Base-by-base conservation (phyloP, 192 early-diverging fungal genomes). In the Umbelopsis isabellina region DNA sequence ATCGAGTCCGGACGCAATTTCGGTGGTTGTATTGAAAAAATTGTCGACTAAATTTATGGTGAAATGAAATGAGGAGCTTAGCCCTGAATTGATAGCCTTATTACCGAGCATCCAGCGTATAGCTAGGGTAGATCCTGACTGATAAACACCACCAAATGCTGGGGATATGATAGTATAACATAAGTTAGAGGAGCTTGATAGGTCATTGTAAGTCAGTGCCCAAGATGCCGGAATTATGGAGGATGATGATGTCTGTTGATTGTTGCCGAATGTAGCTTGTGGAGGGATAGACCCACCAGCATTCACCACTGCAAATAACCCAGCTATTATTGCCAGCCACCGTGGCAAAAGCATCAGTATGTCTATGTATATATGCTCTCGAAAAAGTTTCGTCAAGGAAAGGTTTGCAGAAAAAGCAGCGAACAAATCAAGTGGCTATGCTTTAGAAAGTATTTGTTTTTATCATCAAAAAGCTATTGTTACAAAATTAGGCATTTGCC, bases 401-500 rank as follows among this genome's bases (percentile, higher is more conserved):
- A 25, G 33, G 30, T n/a, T 30, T 7, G 18, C 12, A 25, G 55
- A 35, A 61, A 61, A 61, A 35, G 12, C 25, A 21, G 6, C 13
- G 13, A 48, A 16, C 46, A 5, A 21, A 49, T 13, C 4, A 13
- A 35, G 55, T 61, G 55, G 55, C 55, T 25, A 66, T 41, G 41
- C 30, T 49, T 67, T 52, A 67, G 11, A 67, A 52, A 50, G 41
- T 25, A 7, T 27, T 67, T 52, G 50, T 50, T 49, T 52, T 50
- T 67, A 23, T 25, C 50, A 70, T 47, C 37, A 47, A 70, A 44
- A 45, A 21, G 51, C 47, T 47, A 70, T 53, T 67, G 44, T 75
- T 78, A 78, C 49, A 78, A 66, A 69, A 78, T 73, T 45, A 78
- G 33, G 53, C 76, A 78, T 67, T 69, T 73, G 37, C 76, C 72